Base-by-base conservation (phyloP, 2,329 filamentous ascomycete genomes). In the Cercospora sp. region DNA sequence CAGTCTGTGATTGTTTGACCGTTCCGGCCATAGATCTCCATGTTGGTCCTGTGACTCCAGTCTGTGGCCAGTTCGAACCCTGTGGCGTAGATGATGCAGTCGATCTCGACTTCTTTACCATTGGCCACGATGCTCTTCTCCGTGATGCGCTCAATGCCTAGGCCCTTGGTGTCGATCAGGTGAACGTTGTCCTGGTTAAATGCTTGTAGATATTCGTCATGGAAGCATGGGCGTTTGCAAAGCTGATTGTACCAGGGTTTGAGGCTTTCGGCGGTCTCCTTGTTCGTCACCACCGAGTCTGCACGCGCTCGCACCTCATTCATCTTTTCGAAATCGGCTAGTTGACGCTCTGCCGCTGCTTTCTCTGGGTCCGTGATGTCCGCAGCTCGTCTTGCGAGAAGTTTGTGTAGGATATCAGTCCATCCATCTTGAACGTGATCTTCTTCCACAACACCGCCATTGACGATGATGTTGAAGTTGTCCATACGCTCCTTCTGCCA, bases 161-260 rank as follows among this genome's bases (percentile, higher is more conserved):
- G 79, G 5, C 84, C 86, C 26, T 85, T 77, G 0, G 87, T 89
- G 74, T 90, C 86, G 28, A 90, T 79, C 0, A 90, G 82, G 8
- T 82, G 81, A 2, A 90, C 87, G 71, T 87, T 84, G 0, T 81
- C 77, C 30, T 74, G 75, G 77, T 90, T 90, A 81, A 90, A 90
- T 0, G 83, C 72, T 5, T 81, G 72, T 0, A 90, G 82, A 20
- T 73, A 90, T 5, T 83, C 81, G 72, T 90, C 86, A 76, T 87
- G 86, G 77, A 89, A 90, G 42, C 81, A 83, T 0, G 87, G 87
- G 0, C 88, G 83, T 75, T 90, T 90, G 80, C 88, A 90, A 82
- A 85, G 88, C 0, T 79, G 77, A 0, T 85, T 83, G 72, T 89
- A 90, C 85, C 85, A 88, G 0, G 86, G 80, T 73, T 87, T 86